Evolutionary conservation across 345 rosid species (phyloP).

Genomic region (Sonneratia alba): DNA sequence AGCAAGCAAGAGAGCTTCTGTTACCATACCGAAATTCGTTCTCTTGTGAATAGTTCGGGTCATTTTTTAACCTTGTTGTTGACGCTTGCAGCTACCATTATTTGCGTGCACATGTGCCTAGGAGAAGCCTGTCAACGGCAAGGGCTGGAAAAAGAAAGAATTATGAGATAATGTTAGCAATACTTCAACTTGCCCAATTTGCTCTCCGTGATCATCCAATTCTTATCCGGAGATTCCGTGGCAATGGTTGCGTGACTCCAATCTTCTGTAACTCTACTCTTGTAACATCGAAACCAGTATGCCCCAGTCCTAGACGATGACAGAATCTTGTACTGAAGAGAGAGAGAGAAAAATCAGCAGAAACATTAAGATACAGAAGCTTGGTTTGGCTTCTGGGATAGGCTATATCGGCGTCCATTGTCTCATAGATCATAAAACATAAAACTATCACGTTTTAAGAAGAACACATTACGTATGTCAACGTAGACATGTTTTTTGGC

Average conservation of each 20-base stretch:
- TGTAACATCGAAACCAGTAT: no score
- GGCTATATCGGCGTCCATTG: neutral
- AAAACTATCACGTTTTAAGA: neutral
- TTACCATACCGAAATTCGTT: neutral
- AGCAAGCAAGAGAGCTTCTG: no score
- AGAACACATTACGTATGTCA: neutral
- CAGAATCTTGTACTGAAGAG: neutral
- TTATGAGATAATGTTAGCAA: neutral
- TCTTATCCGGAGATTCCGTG: neutral
- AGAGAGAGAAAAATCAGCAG: neutral
- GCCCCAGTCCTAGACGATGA: neutral
- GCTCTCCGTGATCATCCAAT: neutral
- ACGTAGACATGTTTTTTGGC: neutral
- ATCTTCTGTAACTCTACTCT: no score
- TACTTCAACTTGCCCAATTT: conserved; percentile 1
- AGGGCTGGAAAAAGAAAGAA: no score
- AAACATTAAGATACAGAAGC: neutral
- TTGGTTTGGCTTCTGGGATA: neutral
- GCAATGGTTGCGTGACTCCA: no score
- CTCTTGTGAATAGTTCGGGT: no score
- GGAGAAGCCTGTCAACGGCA: no score
- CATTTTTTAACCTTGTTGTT: no score
- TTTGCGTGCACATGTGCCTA: no score
- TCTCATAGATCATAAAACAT: neutral
- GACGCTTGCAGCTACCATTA: no score